Evolutionary conservation across 495 filamentous ascomycete species (phyloP).

Genomic region (Hyphodiscus hymeniophilus): DNA sequence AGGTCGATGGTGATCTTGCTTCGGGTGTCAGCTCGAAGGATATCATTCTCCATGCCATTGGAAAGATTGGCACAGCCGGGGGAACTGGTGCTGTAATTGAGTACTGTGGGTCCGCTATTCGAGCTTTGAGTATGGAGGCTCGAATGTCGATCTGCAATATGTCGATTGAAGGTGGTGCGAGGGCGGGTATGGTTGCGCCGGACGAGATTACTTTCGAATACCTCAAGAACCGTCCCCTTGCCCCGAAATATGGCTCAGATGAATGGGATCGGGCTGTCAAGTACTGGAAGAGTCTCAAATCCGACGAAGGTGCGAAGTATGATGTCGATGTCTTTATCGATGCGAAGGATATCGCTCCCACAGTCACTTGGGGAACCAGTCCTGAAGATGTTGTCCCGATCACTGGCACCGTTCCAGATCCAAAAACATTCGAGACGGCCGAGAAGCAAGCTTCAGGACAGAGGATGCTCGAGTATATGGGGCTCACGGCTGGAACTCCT

Average conservation of each 20-base stretch:
- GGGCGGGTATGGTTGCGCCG: slow-evolving; percentile 94
- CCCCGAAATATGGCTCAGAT: slow-evolving; percentile 70
- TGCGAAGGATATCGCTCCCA: slow-evolving; percentile 85
- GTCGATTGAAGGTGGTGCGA: slow-evolving; percentile 95
- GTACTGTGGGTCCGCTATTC: slow-evolving; percentile 91
- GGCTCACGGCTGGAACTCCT: slow-evolving; percentile 69
- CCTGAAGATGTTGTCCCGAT: slow-evolving; percentile 95
- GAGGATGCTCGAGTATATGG: slow-evolving; percentile 93
- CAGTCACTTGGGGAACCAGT: slow-evolving; percentile 94
- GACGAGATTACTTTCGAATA: slow-evolving; percentile 94
- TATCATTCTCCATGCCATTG: slow-evolving; percentile 89
- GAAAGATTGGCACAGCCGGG: slow-evolving; percentile 89
- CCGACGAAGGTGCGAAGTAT: slow-evolving; percentile 77
- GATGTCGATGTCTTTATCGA: slow-evolving; percentile 83
- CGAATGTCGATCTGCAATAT: slow-evolving; percentile 99
- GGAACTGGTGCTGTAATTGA: slow-evolving; percentile 94
- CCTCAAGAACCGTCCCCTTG: slow-evolving; percentile 80
- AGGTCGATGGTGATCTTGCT: slow-evolving; percentile 85
- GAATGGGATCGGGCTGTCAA: slow-evolving; percentile 86
- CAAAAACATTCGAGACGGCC: slow-evolving; percentile 73
- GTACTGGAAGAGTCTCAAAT: slow-evolving; percentile 83
- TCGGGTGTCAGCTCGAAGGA: slow-evolving; percentile 95
- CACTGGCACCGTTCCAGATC: slow-evolving; percentile 79
- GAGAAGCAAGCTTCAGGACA: slow-evolving; percentile 68
- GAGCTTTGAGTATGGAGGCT: slow-evolving; percentile 86